Evolutionary conservation across 2,329 filamentous ascomycete species (phyloP).

Genomic region (Aspergillus novoparasiticus): DNA sequence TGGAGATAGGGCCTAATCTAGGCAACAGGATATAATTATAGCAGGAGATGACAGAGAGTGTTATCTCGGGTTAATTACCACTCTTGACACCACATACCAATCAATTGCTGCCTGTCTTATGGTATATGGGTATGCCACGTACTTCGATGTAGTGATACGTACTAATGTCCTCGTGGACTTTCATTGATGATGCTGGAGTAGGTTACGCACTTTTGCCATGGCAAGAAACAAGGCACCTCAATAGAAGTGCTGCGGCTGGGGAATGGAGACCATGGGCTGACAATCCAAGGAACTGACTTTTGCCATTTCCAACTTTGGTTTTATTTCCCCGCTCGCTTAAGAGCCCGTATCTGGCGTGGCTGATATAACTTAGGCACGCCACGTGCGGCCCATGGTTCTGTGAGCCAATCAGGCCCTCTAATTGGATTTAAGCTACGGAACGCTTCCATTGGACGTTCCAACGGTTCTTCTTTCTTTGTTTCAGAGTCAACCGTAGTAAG

Average conservation of each 20-base stretch:
- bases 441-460: constrained; percentile 1
- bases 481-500: too few species aligned
- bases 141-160: background rate
- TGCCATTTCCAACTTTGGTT: background rate
- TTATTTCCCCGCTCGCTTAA: background rate
- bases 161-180: too few species aligned
- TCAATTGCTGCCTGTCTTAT: background rate
- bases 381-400: constrained; percentile 7
- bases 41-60: background rate
- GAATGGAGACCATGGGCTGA: background rate
- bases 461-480: background rate
- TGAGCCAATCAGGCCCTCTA: background rate
- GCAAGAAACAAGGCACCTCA: too few species aligned
- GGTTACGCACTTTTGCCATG: too few species aligned
- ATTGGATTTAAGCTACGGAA: background rate
- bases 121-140: background rate
- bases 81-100: background rate
- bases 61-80: background rate
- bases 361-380: background rate
- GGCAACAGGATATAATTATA: background rate
- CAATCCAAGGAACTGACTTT: background rate
- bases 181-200: too few species aligned
- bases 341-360: background rate
- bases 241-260: background rate
- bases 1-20: background rate